Evolutionary conservation across 2,329 filamentous ascomycete genomes (phyloP).

Genomic region (Penicillium corylophilum): DNA sequence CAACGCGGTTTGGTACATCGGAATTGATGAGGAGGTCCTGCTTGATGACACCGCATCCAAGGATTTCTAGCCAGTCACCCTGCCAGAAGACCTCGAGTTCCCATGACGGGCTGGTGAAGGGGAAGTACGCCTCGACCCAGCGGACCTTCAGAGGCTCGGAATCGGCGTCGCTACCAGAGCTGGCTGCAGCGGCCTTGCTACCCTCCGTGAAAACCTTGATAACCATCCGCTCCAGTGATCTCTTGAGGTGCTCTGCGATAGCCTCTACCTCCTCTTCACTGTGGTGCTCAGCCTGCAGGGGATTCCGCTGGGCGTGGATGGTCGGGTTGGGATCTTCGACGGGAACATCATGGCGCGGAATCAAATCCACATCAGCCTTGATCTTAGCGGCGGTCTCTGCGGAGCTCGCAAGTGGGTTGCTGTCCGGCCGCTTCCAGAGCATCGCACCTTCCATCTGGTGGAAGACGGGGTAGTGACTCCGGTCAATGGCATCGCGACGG

Average conservation of each 20-base stretch:
- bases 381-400: slow-evolving; percentile 59
- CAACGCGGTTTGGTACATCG: slow-evolving; percentile 70
- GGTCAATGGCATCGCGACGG: slow-evolving; percentile 88
- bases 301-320: slow-evolving; percentile 75
- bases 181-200: slow-evolving; percentile 60
- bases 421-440: slow-evolving; percentile 71
- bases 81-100: slow-evolving; percentile 95
- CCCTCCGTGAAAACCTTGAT: slow-evolving; percentile 83
- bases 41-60: slow-evolving; percentile 87
- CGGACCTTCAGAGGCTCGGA: slow-evolving; percentile 78
- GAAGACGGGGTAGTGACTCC: slow-evolving; percentile 93
- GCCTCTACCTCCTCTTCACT: slow-evolving; percentile 75
- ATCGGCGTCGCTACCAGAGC: slow-evolving; percentile 50
- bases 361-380: slow-evolving; percentile 64
- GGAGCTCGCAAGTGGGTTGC: slow-evolving; percentile 32
- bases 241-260: slow-evolving; percentile 80
- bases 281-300: slow-evolving; percentile 72
- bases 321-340: slow-evolving; percentile 84
- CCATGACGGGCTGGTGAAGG: slow-evolving; percentile 93
- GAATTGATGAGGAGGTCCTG: slow-evolving; percentile 79
- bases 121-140: slow-evolving; percentile 97
- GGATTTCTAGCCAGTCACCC: slow-evolving; percentile 91
- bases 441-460: slow-evolving; percentile 98
- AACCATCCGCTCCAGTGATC: slow-evolving; percentile 84
- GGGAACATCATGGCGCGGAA: slow-evolving; percentile 71